Base-by-base conservation (phyloP, 306 rosid species). In the Inga laurina region DNA sequence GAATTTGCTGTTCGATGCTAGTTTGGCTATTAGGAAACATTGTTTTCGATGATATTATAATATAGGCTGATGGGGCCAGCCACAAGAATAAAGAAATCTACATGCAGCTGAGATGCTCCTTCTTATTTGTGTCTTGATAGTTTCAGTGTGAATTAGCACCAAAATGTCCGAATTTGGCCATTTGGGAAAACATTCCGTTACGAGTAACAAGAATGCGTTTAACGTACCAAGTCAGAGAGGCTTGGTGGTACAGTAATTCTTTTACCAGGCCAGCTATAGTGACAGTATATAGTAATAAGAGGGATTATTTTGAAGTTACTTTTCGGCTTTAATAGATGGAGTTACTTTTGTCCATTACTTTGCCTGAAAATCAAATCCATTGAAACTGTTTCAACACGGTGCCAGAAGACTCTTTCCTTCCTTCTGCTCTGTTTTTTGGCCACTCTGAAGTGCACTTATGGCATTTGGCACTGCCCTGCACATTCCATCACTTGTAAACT, bases 211-310 rank as follows among this genome's bases (percentile, higher is more conserved):
- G 85, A 82, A 86, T 3, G 76, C 32, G 67, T 65, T 69, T 69
- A 77, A 73, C 77, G 56, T 77, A 46, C 13, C 0, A 37, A 80
- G 76, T 80, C 76, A 71, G 37, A 54, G 54, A 66, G 54, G 45
- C 32, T 80, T 51, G 67, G 59, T 19, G 72, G 24, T 72, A 71
- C 59, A 78, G 54, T 44, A 44, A 44, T 51, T 82, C 15, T 43
- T 82, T 79, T 79, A 79, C 82, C 76, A 59, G 69, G 86, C 84
- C 84, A 82, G 68, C 76, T 46, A 54, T 10, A 61, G 74, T 66
- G 62, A 56, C 54, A 45, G 35, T 76, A 78, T 18, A 37, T 27
- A 30, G 24, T 54, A 24, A 11, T 44, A 70, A 27, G 75, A 14
- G n/a, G 21, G n/a, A 80, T 79, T 70, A 24, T 41, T 79, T 27